Conservation (phyloP, 2,329 filamentous ascomycete genomes). For the Colletotrichum australisinense region DNA sequence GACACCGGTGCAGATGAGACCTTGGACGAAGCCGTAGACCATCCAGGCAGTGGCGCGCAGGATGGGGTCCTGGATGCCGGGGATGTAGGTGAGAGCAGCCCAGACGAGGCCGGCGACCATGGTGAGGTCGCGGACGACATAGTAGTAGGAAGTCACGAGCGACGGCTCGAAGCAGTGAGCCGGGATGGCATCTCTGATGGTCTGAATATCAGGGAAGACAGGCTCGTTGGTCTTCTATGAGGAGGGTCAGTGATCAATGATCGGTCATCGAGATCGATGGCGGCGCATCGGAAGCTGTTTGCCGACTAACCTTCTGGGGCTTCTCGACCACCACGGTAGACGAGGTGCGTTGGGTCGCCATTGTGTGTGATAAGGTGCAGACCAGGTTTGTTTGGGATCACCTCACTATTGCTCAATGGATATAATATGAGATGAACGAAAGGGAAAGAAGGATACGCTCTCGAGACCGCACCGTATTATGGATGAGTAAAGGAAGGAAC, state of each 20-base stretch:
- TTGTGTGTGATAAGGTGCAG: conserved; percentile 4
- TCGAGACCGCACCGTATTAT: background rate
- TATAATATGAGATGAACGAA: conserved; percentile 28
- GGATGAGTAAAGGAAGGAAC: conserved; percentile 1
- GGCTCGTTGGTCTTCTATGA: conserved; percentile 27
- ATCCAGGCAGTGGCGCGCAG: conserved; percentile 63
- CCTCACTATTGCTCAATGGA: background rate
- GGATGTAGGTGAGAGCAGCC: conserved; percentile 65
- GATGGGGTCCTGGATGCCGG: conserved; percentile 55
- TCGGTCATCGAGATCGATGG: conserved; percentile 6
- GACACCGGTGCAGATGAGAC: conserved; percentile 73
- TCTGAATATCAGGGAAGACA: conserved; percentile 59
- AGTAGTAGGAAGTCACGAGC: conserved; percentile 61
- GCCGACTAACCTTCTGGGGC: conserved; percentile 31
- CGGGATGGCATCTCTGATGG: conserved; percentile 65
- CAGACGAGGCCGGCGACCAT: conserved; percentile 61
- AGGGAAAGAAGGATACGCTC: background rate
- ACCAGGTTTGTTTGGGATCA: background rate
- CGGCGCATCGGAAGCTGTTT: background rate
- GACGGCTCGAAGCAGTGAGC: conserved; percentile 71
- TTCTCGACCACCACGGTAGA: conserved; percentile 34
- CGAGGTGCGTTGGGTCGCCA: conserved; percentile 30
- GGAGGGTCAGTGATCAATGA: background rate
- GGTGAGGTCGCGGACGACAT: conserved; percentile 66
- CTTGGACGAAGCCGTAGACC: conserved; percentile 72